Percentiles rank a stretch among this genome's conserved stretches.
Evolutionary conservation across 257 asterid genomes (phyloP).

Genomic region (Petunia axillaris): DNA sequence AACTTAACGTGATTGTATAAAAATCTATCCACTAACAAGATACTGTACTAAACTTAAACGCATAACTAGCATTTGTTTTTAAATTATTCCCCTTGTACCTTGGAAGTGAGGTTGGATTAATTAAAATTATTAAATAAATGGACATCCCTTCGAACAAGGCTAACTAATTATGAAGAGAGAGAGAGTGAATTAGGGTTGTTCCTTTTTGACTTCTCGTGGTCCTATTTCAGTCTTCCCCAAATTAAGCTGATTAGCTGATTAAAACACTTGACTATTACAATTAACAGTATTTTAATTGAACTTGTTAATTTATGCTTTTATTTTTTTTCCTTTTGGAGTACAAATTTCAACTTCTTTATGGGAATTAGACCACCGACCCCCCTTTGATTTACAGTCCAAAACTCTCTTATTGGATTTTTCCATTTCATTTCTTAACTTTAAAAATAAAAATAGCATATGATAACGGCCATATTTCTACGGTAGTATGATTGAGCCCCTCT

Average conservation of each 20-base stretch:
- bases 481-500: too few relatives aligned
- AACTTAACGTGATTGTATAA: too few relatives aligned
- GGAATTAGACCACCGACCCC: slow-evolving; percentile 38
- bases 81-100: slow-evolving; percentile 25
- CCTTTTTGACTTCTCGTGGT: slow-evolving; percentile 45
- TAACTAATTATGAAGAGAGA: slow-evolving; percentile 41
- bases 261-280: not conserved
- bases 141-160: slow-evolving; percentile 43
- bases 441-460: not conserved
- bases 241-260: slow-evolving; percentile 40
- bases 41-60: not conserved
- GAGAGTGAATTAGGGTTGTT: slow-evolving; percentile 31
- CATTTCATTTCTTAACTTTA: not conserved
- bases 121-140: slow-evolving; percentile 20
- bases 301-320: not conserved
- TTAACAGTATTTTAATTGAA: not conserved
- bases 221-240: slow-evolving; percentile 32
- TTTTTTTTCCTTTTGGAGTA: not conserved
- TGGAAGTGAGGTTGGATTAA: slow-evolving; percentile 43
- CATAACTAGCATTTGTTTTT: not conserved
- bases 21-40: too few relatives aligned
- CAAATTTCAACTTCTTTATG: slow-evolving; percentile 11
- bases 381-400: slow-evolving; percentile 23
- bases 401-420: slow-evolving; percentile 27
- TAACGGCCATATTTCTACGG: too few relatives aligned